Evolutionary conservation across 257 asterid species (phyloP).

Genomic region (Agastache rugosa): DNA sequence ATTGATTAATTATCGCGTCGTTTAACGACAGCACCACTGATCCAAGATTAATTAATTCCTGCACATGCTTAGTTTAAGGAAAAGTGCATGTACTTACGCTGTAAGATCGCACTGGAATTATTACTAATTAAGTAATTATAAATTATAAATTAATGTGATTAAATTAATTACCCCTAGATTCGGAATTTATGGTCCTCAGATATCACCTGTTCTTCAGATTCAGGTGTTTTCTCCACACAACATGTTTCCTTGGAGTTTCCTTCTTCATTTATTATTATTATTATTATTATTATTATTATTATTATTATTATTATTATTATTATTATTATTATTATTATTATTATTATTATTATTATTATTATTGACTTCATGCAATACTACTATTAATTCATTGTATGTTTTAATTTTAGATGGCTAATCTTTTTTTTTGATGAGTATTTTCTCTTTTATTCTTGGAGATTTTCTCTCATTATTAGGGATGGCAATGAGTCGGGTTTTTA

Average conservation of each 20-base stretch:
- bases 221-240: conserved; percentile 38
- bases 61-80: conserved; percentile 23
- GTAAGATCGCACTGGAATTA: conserved; percentile 22
- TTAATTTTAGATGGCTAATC: no score
- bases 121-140: not conserved
- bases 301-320: no score
- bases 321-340: no score
- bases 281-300: no score
- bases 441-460: no score
- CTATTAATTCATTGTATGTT: no score
- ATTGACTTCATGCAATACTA: no score
- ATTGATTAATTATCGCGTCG: conserved; percentile 5
- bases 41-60: conserved; percentile 24
- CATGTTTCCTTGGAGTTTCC: conserved; percentile 25
- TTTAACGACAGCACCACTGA: conserved; percentile 4
- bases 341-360: no score
- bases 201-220: conserved; percentile 40
- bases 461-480: no score
- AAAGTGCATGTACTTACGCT: conserved; percentile 27
- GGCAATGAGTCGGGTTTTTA: no score
- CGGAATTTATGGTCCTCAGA: conserved; percentile 32
- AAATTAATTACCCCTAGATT: conserved; percentile 22
- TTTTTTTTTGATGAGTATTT: no score
- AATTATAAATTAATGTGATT: conserved; percentile 4
- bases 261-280: no score